Percentiles rank a stretch among this genome's conserved stretches.
These are phyloP conservation scores for Penicillium silybi DNA, from an alignment of 495 filamentous ascomycete genomes.

Conservation along the genomic window DNA sequence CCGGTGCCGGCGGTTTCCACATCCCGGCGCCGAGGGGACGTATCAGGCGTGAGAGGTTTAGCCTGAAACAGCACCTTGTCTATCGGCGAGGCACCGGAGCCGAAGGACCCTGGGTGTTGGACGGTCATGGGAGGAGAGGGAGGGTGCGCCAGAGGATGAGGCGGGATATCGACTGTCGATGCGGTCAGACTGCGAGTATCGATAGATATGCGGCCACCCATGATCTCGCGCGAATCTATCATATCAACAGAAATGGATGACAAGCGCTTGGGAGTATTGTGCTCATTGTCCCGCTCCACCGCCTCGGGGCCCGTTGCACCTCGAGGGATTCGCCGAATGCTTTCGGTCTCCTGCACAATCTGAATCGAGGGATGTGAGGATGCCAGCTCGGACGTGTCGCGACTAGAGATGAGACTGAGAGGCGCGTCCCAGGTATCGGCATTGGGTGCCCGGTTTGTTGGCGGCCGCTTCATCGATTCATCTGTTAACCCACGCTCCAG, in stretches of 20 bases:
- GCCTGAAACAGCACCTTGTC: conserved; percentile 38
- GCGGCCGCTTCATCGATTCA: conserved; percentile 43
- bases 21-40: conserved; percentile 39
- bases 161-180: conserved; percentile 51
- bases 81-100: conserved; percentile 32
- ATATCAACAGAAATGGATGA: conserved; percentile 73
- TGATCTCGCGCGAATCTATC: conserved; percentile 46
- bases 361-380: conserved; percentile 49
- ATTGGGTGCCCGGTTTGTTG: conserved; percentile 7
- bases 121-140: conserved; percentile 78
- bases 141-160: conserved; percentile 66
- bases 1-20: conserved; percentile 11
- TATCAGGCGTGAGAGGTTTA: conserved; percentile 49
- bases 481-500: conserved; percentile 70
- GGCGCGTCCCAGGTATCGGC: conserved; percentile 13
- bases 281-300: conserved; percentile 7
- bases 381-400: conserved; percentile 29
- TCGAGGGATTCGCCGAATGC: conserved; percentile 48
- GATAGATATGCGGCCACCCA: conserved; percentile 30
- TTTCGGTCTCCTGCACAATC: conserved; percentile 57
- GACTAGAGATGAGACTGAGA: conserved; percentile 23
- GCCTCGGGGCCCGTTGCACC: conserved; percentile 43
- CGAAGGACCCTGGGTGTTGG: conserved; percentile 53
- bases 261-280: conserved; percentile 30
- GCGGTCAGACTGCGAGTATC: conserved; percentile 34